phyloP scores from a whole-genome alignment of 1,284 basidiomycete genomes.

The Sporisorium iseilematis-ciliati region DNA sequence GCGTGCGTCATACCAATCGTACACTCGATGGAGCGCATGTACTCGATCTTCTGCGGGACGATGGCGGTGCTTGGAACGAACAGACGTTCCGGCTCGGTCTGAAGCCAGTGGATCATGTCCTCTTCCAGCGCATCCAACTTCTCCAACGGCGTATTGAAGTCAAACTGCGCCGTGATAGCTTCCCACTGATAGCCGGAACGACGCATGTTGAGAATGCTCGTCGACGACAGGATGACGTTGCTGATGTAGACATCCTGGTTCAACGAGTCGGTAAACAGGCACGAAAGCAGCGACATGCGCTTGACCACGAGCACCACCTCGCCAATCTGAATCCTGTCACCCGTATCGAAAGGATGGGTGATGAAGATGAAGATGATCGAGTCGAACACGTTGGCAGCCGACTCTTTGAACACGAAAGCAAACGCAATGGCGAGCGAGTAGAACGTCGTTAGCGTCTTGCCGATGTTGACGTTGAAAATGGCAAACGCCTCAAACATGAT shows the following conservation, averaged over 20 bases:
- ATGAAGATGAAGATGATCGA: slow-evolving; percentile 68
- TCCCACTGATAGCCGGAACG: slow-evolving; percentile 67
- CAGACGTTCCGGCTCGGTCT: slow-evolving; percentile 65
- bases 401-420: slow-evolving; percentile 68
- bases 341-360: slow-evolving; percentile 67
- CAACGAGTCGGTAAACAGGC: slow-evolving; percentile 59
- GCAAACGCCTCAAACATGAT: slow-evolving; percentile 64
- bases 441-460: slow-evolving; percentile 63
- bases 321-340: slow-evolving; percentile 60
- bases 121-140: slow-evolving; percentile 65
- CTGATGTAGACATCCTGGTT: slow-evolving; percentile 64
- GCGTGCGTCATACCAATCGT: slow-evolving; percentile 67
- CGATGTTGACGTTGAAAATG: slow-evolving; percentile 66
- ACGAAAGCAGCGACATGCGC: slow-evolving; percentile 64
- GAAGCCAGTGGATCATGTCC: slow-evolving; percentile 67
- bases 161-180: slow-evolving; percentile 58
- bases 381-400: slow-evolving; percentile 66
- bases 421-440: slow-evolving; percentile 67
- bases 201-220: slow-evolving; percentile 64
- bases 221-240: slow-evolving; percentile 58
- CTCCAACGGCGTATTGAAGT: slow-evolving; percentile 62
- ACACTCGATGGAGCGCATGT: slow-evolving; percentile 62
- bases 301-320: slow-evolving; percentile 60
- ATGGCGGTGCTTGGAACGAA: slow-evolving; percentile 65
- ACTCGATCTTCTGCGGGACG: slow-evolving; percentile 61